Evolutionary conservation across 1,284 basidiomycete species (phyloP).

Genomic region (Boletus mariae): DNA sequence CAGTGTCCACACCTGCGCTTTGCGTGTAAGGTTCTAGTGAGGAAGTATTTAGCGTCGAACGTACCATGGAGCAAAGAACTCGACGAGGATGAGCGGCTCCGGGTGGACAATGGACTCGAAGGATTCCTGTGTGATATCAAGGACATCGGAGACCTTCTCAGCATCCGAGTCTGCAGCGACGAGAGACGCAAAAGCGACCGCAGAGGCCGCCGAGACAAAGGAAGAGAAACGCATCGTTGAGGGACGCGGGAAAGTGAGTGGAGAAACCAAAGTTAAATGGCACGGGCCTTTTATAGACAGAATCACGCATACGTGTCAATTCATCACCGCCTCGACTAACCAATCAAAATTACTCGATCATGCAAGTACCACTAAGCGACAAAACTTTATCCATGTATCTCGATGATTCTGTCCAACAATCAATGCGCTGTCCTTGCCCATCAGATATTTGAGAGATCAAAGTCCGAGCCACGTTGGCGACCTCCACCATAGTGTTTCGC

Average conservation of each 20-base stretch:
- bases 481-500: constrained; percentile 60
- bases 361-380: neutral
- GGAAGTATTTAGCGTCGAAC: constrained; percentile 11
- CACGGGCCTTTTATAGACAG: constrained; percentile 22
- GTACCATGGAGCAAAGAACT: constrained; percentile 94
- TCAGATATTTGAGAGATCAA: constrained; percentile 56
- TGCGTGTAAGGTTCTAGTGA: neutral
- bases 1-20: constrained; percentile 79
- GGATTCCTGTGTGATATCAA: constrained; percentile 66
- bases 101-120: constrained; percentile 71
- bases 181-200: constrained; percentile 53
- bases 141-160: constrained; percentile 71
- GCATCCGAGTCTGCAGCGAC: constrained; percentile 56
- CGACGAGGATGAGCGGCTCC: constrained; percentile 84
- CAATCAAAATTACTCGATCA: neutral
- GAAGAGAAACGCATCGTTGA: constrained; percentile 62
- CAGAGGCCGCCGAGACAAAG: constrained; percentile 47
- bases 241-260: constrained; percentile 1
- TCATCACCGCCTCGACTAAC: neutral
- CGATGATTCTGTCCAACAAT: neutral
- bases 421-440: neutral
- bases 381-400: neutral
- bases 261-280: neutral
- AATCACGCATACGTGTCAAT: constrained; percentile 32
- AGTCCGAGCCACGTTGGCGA: constrained; percentile 60